These are phyloP conservation scores for Xenoacremonium recifei DNA, from an alignment of 2,329 filamentous ascomycete species.

Conservation along the genomic window DNA sequence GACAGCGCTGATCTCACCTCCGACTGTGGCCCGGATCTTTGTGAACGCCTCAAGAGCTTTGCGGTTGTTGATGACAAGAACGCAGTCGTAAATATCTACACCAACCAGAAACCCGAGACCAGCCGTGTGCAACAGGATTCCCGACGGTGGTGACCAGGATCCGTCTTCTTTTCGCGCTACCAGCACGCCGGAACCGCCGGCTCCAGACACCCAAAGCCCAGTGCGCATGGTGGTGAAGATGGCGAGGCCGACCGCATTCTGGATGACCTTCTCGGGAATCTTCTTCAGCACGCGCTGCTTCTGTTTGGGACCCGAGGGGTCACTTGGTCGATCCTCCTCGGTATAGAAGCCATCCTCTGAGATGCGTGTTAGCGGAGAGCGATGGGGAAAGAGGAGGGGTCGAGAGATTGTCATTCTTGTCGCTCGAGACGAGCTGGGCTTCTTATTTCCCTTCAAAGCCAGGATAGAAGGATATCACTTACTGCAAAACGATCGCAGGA, in stretches of 20 bases:
- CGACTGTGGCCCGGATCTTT: constrained; percentile 69
- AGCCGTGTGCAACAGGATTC: constrained; percentile 76
- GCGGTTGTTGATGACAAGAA: constrained; percentile 77
- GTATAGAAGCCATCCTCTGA: constrained; percentile 54
- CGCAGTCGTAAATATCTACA: constrained; percentile 84
- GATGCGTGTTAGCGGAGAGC: not conserved
- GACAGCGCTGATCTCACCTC: constrained; percentile 73
- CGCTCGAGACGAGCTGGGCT: constrained; percentile 10
- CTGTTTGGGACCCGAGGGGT: constrained; percentile 32
- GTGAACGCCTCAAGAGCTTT: constrained; percentile 76
- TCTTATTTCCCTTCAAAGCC: not conserved
- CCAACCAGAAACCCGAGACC: constrained; percentile 77
- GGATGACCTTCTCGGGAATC: constrained; percentile 57
- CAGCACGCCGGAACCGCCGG: constrained; percentile 65
- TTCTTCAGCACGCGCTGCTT: constrained; percentile 49
- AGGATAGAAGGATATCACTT: constrained; percentile 31
- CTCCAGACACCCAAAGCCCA: constrained; percentile 64
- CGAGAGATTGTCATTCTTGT: too few species aligned
- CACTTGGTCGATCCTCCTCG: constrained; percentile 29
- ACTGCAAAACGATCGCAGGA: constrained; percentile 83
- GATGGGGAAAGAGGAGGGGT: too few species aligned
- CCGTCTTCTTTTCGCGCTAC: constrained; percentile 63
- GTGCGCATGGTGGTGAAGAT: constrained; percentile 71
- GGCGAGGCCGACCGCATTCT: constrained; percentile 64
- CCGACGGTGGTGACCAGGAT: constrained; percentile 75